Evolutionary conservation across 2,329 filamentous ascomycete genomes (phyloP), one percentile per base, ranked within the genome.

Genomic region (Hypoxylon sp.): DNA sequence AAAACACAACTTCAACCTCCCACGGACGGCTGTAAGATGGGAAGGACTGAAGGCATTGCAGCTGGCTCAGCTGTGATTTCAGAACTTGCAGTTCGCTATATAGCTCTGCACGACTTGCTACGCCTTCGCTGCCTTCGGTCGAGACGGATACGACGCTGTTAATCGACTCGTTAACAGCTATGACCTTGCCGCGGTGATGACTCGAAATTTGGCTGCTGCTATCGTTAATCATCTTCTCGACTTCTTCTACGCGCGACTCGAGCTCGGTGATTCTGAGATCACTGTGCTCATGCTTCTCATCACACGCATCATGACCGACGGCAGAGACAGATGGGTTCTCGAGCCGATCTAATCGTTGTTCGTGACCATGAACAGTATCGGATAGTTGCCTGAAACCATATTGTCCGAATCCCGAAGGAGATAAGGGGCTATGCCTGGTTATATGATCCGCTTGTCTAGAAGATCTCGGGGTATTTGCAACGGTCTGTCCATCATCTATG

Each of bases 1-100:
- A 68, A 49, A 91, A 83, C 1, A 92, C 83, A 3, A 92, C 86
- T 64, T 92, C 88, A 1, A 93, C 74, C 58, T 88, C 82, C 87
- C 88, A 91, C 0, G 88, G 87, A 29, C 81, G 77, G 30, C 72
- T 70, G 19, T 75, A 75, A 0, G 87, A 84, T n/a, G 89, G 88
- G 20, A 84, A 69, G 7, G 80, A 73, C 4, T 78, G 77, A 8
- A 67, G 40, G 7, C 68, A 65, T 67, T 88, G 85, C 7, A 90
- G 74, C 31, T 81, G 75, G 20, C 74, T 69, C 37, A 84, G 71
- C 54, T 80, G 78, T 2, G 76, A 73, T 57, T 78, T 75, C 1
- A 84, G 67, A 5, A 68, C 67, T 56, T 80, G 74, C 1, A 85
- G 70, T 55, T 83, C 77, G 38, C 67, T 76, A 60, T 75, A 71